A percentile compares a stretch with the other conserved stretches of the same genome.
phyloP scores from a whole-genome alignment of 768 basidiomycete species.

The Russula vinacea region DNA sequence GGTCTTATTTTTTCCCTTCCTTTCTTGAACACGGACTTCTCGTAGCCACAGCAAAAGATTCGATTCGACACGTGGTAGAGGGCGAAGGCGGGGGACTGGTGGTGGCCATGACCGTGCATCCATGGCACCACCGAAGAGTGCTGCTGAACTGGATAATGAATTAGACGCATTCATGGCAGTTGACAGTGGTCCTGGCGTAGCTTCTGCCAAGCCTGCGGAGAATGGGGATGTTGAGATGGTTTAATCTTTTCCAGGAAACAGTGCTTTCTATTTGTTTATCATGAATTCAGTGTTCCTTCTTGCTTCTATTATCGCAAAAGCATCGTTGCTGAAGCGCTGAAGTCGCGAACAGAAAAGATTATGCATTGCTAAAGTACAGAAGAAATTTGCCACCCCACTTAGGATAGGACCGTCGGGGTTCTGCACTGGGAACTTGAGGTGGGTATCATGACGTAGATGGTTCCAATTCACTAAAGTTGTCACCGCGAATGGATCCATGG shows the following conservation, averaged over 20 bases:
- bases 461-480: too few species aligned
- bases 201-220: slow-evolving; percentile 9
- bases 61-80: slow-evolving; percentile 16
- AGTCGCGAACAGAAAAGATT: too few species aligned
- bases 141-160: slow-evolving; percentile 83
- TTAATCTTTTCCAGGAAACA: not conserved
- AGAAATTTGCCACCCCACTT: too few species aligned
- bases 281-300: slow-evolving; percentile 1
- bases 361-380: too few species aligned
- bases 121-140: slow-evolving; percentile 52
- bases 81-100: slow-evolving; percentile 38
- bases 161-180: slow-evolving; percentile 84
- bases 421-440: too few species aligned
- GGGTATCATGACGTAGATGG: too few species aligned
- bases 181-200: slow-evolving; percentile 27
- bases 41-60: slow-evolving; percentile 20
- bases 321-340: too few species aligned
- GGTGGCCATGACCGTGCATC: slow-evolving; percentile 33
- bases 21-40: not conserved
- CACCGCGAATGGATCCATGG: too few species aligned
- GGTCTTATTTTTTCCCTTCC: too few species aligned
- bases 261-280: slow-evolving; percentile 10
- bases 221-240: slow-evolving; percentile 24
- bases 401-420: too few species aligned
- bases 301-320: not conserved